Evolutionary conservation across 1,139 yeast species (phyloP).

Genomic region (Blastobotrys buckinghamii): DNA sequence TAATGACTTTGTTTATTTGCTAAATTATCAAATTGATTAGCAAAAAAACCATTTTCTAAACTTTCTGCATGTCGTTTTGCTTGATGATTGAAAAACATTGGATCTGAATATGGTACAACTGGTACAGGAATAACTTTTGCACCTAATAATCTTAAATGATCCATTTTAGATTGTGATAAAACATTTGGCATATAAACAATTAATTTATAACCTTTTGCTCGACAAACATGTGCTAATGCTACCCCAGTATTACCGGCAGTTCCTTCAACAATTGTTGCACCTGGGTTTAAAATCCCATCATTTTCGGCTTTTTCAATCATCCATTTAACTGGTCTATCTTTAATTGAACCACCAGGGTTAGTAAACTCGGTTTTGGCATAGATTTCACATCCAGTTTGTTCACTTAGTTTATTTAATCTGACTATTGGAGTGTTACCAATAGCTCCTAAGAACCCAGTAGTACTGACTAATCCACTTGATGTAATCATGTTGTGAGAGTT

Average conservation of each 20-base stretch:
- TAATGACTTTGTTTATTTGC: constrained; percentile 89
- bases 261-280: constrained; percentile 68
- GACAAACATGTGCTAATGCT: constrained; percentile 82
- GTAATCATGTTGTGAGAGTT: too few species aligned
- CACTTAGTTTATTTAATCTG: constrained; percentile 55
- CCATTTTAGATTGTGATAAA: constrained; percentile 72
- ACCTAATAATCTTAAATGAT: constrained; percentile 65
- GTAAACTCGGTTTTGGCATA: constrained; percentile 87
- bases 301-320: constrained; percentile 74
- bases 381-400: constrained; percentile 63
- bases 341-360: constrained; percentile 94
- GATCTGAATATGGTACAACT: constrained; percentile 74
- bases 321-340: constrained; percentile 83
- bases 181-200: constrained; percentile 88
- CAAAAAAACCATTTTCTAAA: constrained; percentile 78
- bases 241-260: constrained; percentile 85
- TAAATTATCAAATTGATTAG: constrained; percentile 80
- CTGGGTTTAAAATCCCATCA: constrained; percentile 58
- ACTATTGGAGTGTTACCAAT: constrained; percentile 86
- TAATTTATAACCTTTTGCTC: constrained; percentile 77
- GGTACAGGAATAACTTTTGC: constrained; percentile 91
- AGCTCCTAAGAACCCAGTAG: constrained; percentile 63
- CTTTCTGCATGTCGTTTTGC: constrained; percentile 78
- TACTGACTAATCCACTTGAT: constrained; percentile 39
- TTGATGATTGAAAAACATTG: constrained; percentile 77